Evolutionary conservation across 768 basidiomycete species (phyloP).

Genomic region (Phaeotremella fagi): DNA sequence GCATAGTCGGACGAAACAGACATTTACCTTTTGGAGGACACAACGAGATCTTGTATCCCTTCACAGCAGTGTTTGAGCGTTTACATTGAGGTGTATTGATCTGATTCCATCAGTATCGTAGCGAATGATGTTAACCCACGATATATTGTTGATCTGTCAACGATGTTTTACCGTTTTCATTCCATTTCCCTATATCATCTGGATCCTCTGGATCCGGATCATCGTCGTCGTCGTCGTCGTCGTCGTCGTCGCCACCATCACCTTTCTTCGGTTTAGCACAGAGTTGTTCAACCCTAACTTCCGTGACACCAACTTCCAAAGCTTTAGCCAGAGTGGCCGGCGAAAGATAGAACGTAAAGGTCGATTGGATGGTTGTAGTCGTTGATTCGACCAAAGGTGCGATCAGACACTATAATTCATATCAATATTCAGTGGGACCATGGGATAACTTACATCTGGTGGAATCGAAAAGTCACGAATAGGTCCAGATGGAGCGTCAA

Average conservation of each 20-base stretch:
- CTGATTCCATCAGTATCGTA: conserved; percentile 11
- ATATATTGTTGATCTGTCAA: conserved; percentile 16
- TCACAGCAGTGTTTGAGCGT: conserved; percentile 19
- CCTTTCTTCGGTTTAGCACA: conserved; percentile 18
- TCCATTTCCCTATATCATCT: conserved; percentile 10
- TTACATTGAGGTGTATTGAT: conserved; percentile 19
- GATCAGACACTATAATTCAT: conserved; percentile 24
- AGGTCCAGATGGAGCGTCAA: conserved; percentile 34
- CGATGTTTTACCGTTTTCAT: conserved; percentile 8
- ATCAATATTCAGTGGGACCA: background rate
- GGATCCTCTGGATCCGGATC: conserved; percentile 4
- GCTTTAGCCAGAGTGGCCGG: conserved; percentile 11
- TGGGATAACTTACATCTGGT: conserved; percentile 21
- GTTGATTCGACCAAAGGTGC: conserved; percentile 12
- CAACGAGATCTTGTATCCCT: conserved; percentile 27
- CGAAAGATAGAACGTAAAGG: conserved; percentile 25
- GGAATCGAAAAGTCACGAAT: conserved; percentile 30
- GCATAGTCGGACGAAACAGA: conserved; percentile 8
- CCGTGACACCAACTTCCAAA: conserved; percentile 9
- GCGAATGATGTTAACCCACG: conserved; percentile 1
- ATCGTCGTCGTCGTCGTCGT: conserved; percentile 15
- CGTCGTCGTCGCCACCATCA: conserved; percentile 10
- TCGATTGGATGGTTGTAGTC: conserved; percentile 4
- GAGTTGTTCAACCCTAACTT: conserved; percentile 28
- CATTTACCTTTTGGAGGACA: conserved; percentile 30